Evolutionary conservation across 2,329 filamentous ascomycete species (phyloP), one percentile per base, ranked within the genome.

Genomic region (Clonostachys sp.): DNA sequence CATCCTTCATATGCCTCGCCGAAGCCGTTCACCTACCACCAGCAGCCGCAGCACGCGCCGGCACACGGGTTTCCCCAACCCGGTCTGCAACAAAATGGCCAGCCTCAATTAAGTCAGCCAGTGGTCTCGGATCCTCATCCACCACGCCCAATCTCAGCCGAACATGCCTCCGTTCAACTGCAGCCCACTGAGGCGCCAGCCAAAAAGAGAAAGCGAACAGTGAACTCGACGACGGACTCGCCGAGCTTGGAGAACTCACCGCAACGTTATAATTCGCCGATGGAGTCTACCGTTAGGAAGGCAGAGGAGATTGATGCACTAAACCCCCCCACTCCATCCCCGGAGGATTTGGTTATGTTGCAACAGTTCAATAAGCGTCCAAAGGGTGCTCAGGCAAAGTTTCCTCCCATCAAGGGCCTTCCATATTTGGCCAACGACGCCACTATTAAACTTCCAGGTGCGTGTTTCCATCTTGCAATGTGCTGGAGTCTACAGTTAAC

Each of bases 381-480:
- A 20, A 67, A 67, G 45, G 58, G 61, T 30, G 62, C 61, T 5
- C 68, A 71, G 49, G 58, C 58, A 6, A 67, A 62, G 20, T 64
- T 68, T 12, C 68, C 68, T 12, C 51, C 65, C 0, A 64, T 72
- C 33, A 64, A 63, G 34, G 71, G 69, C 4, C 59, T 71, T 4
- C 63, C 66, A 2, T 58, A 66, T 51, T 56, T 73, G 6, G 57
- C 66, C 3, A 67, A 61, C 34, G 61, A 66, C 18, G 68, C 62
- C 3, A 64, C 58, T n/a, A 57, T 65, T n/a, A 72, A 70, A 50
- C 58, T 73, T 42, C 63, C 70, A 34, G 58, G 60, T 63, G 51
- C 48, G 55, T 51, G 12, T 2, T 18, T 8, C 13, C 24, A 16
- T n/a, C 30, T 30, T 42, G 10, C 13, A 35, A 46, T 35, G 38